Conservation (phyloP, 2,329 filamentous ascomycete genomes). For the Talaromyces sp. region DNA sequence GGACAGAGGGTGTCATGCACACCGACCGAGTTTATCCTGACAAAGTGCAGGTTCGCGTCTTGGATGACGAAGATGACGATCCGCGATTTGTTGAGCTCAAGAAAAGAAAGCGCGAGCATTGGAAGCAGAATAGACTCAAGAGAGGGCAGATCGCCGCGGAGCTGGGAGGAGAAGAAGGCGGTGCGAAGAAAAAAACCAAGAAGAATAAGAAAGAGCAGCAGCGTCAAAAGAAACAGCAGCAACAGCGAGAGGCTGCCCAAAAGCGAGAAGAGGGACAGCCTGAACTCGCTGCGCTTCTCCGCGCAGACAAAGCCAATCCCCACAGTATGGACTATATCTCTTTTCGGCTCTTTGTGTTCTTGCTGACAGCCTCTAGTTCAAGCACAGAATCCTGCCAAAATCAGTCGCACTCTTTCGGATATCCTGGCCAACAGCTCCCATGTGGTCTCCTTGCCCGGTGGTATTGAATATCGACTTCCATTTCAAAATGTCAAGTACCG, state of each 20-base stretch:
- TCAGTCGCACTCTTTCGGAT: slow-evolving; percentile 36
- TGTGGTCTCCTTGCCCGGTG: slow-evolving; percentile 42
- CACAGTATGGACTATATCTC: slow-evolving; percentile 30
- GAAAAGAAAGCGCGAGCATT: slow-evolving; percentile 61
- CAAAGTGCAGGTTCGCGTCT: slow-evolving; percentile 55
- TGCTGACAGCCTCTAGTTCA: slow-evolving; percentile 36
- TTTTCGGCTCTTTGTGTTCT: background rate
- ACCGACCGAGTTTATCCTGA: slow-evolving; percentile 49
- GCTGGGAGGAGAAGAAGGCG: slow-evolving; percentile 18
- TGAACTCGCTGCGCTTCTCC: slow-evolving; percentile 15
- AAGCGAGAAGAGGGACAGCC: slow-evolving; percentile 25
- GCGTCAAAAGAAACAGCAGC: slow-evolving; percentile 28
- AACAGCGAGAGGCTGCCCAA: slow-evolving; percentile 24
- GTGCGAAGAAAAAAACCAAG: slow-evolving; percentile 32
- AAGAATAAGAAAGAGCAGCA: slow-evolving; percentile 29
- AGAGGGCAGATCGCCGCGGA: slow-evolving; percentile 22
- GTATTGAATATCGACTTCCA: slow-evolving; percentile 51
- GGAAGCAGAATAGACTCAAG: slow-evolving; percentile 43
- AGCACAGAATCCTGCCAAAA: slow-evolving; percentile 40
- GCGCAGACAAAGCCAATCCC: slow-evolving; percentile 33
- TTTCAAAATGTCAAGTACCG: slow-evolving; percentile 72
- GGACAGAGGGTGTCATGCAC: slow-evolving; percentile 69
- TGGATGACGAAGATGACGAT: slow-evolving; percentile 45
- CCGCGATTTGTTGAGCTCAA: slow-evolving; percentile 53
- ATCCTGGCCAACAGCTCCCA: slow-evolving; percentile 47